Conservation (phyloP, 139 green algal species). For the Chlamydomonas sp. region DNA sequence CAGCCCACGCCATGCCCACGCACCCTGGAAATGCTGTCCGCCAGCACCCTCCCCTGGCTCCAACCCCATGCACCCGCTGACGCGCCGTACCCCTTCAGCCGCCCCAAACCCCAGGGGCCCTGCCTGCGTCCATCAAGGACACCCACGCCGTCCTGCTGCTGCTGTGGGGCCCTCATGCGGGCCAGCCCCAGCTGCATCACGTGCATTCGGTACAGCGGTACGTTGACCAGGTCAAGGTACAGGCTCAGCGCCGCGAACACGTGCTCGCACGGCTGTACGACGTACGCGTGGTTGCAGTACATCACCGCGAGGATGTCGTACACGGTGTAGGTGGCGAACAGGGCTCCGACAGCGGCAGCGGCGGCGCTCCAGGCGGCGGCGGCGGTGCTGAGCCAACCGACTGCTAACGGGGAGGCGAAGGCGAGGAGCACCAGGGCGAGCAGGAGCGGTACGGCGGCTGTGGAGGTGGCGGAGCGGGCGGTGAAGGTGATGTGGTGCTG, state of each 20-base stretch:
- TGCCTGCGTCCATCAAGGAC: no score
- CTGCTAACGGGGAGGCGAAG: neutral
- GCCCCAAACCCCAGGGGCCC: no score
- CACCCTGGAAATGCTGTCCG: no score
- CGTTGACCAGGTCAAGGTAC: constrained; percentile 14
- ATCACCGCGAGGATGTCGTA: constrained; percentile 13
- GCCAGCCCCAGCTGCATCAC: neutral
- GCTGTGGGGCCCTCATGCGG: neutral
- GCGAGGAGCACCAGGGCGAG: neutral
- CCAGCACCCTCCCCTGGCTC: no score
- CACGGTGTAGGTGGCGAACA: neutral
- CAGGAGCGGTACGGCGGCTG: no score
- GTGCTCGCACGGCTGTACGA: constrained; percentile 9
- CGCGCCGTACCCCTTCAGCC: no score
- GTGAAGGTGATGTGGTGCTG: neutral
- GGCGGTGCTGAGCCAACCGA: neutral
- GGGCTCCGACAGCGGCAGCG: neutral
- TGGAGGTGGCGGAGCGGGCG: neutral
- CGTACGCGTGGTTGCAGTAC: constrained; percentile 23
- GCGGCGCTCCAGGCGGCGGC: neutral
- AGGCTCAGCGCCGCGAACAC: constrained; percentile 12
- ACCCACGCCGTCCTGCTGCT: no score
- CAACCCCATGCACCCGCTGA: no score
- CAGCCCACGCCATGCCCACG: no score
- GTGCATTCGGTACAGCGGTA: constrained; percentile 18